These are phyloP conservation scores for Pestalotiopsis sp. DNA, from an alignment of 2,329 filamentous ascomycete genomes.

Conservation along the genomic window DNA sequence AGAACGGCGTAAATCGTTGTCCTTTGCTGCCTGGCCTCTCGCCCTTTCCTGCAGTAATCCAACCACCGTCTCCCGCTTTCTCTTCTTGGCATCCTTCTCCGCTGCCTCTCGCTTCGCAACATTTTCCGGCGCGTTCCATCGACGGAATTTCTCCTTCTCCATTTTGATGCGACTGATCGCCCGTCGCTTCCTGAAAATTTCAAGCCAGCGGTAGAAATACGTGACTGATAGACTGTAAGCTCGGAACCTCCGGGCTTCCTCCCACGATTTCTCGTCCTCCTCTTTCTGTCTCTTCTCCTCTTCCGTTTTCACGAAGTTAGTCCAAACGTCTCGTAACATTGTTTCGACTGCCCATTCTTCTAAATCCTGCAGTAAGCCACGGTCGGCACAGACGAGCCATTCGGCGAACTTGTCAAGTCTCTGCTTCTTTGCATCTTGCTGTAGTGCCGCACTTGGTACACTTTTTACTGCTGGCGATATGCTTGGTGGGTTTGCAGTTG, in stretches of 20 bases:
- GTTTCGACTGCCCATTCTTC: conserved; percentile 44
- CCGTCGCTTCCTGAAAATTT: conserved; percentile 46
- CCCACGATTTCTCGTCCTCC: conserved; percentile 48
- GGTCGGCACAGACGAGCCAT: conserved; percentile 57
- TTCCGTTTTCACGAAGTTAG: conserved; percentile 39
- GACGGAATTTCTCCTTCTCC: conserved; percentile 50
- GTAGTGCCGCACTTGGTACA: neutral
- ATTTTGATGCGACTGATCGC: conserved; percentile 50
- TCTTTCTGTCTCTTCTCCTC: conserved; percentile 43
- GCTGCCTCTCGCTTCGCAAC: conserved; percentile 25
- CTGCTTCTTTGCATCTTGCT: conserved; percentile 32
- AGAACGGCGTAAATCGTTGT: conserved; percentile 20
- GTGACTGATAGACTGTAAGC: conserved; percentile 50
- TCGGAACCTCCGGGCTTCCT: conserved; percentile 48
- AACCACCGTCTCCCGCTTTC: conserved; percentile 20
- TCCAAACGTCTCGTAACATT: conserved; percentile 42
- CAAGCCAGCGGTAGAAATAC: conserved; percentile 58
- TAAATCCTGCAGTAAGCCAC: conserved; percentile 53
- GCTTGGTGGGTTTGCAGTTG: neutral
- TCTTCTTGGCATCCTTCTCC: conserved; percentile 20
- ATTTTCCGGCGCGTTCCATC: conserved; percentile 37
- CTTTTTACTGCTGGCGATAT: neutral
- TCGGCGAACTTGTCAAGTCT: conserved; percentile 48
- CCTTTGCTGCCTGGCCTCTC: conserved; percentile 18
- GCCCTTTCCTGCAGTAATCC: conserved; percentile 24